Evolutionary conservation across 2,329 filamentous ascomycete species (phyloP), one percentile per base, ranked within the genome.

Genomic region (Xylaria sp.): DNA sequence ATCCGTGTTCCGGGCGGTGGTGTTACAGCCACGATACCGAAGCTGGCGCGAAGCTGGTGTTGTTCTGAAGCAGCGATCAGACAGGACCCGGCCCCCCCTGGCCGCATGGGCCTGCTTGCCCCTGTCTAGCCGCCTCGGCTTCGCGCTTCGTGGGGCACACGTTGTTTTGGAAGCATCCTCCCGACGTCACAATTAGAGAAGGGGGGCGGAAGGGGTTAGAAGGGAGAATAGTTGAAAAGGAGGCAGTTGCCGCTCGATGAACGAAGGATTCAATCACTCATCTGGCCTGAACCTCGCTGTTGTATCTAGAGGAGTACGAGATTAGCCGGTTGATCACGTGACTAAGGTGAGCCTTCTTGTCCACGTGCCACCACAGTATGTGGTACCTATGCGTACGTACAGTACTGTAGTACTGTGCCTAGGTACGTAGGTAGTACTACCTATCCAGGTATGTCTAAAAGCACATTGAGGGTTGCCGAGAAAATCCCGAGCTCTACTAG

Each of bases 1-100:
- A 52, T 47, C 58, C 62, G 48, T 58, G 54, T 54, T 58, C 62
- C 60, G 57, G 47, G 9, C 37, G 43, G 27, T 54, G 35, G 31
- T 38, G 53, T 51, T 54, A 58, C 54, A 62, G 59, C 54, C 29
- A 53, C 54, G 58, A 62, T 54, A 56, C 58, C 52, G 33, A 37
- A 57, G 58, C 37, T 33, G 58, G 62, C 19, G 48, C 52, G 33
- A 37, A 57, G 58, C 37, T 33, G 58, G 62, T 25, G 48, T 29
- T 51, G 61, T 48, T 56, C 61, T 66, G 64, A 66, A 58, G 64
- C 64, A 54, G 61, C 61, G 61, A 66, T 66, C 64, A 66, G 55
- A 66, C 64, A 58, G 21, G 49, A 23, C 49, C 54, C 37, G 40
- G 54, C 27, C 49, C 58, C 51, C 61, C 62, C 58, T 59, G 48